Base-by-base conservation (phyloP, 169 alveolate species). In the Eimeria acervulina region DNA sequence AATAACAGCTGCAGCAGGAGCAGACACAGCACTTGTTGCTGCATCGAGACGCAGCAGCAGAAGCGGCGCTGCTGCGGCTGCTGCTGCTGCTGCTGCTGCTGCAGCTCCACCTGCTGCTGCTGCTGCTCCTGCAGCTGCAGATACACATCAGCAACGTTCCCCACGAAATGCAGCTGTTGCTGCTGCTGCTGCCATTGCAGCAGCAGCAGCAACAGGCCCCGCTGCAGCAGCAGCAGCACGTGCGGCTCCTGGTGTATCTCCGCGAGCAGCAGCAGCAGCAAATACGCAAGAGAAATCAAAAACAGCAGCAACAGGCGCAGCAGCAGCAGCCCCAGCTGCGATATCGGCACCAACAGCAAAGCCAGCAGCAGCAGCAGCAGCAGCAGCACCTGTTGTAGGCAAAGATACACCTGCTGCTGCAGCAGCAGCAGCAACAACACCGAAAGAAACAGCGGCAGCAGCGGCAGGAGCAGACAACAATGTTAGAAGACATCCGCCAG, bases 41-140 rank as follows among this genome's bases (percentile, higher is more conserved):
- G 85, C 85, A 74, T 42, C 85, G n/a, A 74, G 85, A 26, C 28
- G 47, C 76, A 8, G 76, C 76, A 66, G 76, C 76, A 6, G 51
- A 74, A 5, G 85, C 85, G 6, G 85, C 85, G 26, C 84, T 87
- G 63, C 47, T 52, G 55, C 10, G 17, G 26, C 31, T 80, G 90
- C 90, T 42, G 70, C 70, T 40, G 80, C 84, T 87, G 61, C 84
- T 66, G 63, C 61, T 47, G 38, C 36, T 87, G 94, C 31, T 42
- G 90, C 66, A 36, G 31, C 68, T 80, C 31, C 19, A 3, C 26
- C 31, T 44, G 61, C 90, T 80, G 70, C 74, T 83, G 76, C 47
- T 83, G 92, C 74, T 51, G 90, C 85, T 80, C 7, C 31, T 80
- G 55, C 33, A 15, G 83, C 66, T 40, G 59, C 59, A 59, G 83